phyloP scores from a whole-genome alignment of 1,139 yeast species.

The Hyphopichia khmerensis region DNA sequence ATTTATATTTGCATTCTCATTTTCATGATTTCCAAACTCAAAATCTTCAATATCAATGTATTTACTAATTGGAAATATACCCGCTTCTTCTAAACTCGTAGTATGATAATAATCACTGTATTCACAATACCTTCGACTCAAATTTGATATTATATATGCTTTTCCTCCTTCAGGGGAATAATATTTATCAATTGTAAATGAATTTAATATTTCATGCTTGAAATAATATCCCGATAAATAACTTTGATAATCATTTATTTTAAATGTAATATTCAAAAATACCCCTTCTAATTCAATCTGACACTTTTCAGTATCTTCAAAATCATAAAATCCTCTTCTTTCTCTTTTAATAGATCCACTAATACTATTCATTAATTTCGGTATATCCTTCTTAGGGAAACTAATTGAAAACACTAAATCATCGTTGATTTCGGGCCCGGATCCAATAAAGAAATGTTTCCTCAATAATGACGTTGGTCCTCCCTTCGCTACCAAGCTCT shows the following conservation, averaged over 20 bases:
- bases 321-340: slow-evolving; percentile 8
- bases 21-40: not conserved
- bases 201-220: slow-evolving; percentile 1
- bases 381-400: slow-evolving; percentile 2
- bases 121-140: not conserved
- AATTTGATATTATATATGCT: not conserved
- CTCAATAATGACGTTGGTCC: slow-evolving; percentile 11
- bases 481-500: slow-evolving; percentile 12
- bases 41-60: not conserved
- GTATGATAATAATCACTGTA: not conserved
- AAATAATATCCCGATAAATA: slow-evolving; percentile 10
- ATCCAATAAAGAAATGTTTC: slow-evolving; percentile 2
- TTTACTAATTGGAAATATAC: not conserved
- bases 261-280: slow-evolving; percentile 11
- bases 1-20: too few species aligned
- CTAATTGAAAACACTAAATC: slow-evolving; percentile 10
- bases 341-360: not conserved
- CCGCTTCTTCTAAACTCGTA: not conserved
- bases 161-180: not conserved
- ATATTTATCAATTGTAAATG: not conserved
- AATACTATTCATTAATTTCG: not conserved
- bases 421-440: not conserved
- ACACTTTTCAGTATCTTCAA: slow-evolving; percentile 9
- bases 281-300: slow-evolving; percentile 13
- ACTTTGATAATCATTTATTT: slow-evolving; percentile 11